Conservation (phyloP, 2,329 filamentous ascomycete species). For the Podosphaera aphanis region DNA sequence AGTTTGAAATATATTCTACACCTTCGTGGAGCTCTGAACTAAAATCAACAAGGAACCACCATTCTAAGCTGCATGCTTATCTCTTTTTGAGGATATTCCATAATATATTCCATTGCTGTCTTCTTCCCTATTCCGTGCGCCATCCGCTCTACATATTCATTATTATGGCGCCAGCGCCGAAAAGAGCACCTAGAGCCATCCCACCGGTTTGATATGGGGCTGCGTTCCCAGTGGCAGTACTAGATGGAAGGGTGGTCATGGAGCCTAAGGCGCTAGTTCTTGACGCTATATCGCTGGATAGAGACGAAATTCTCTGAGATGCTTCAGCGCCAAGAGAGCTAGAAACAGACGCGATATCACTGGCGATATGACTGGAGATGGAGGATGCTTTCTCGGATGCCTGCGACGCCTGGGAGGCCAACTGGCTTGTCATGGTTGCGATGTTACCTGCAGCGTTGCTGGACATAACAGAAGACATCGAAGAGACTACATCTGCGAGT, state of each 20-base stretch:
- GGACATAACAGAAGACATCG: no score
- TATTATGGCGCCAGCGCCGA: constrained; percentile 12
- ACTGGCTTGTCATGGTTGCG: no score
- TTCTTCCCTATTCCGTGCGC: no score
- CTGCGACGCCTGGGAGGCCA: background rate
- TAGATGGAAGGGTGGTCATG: background rate
- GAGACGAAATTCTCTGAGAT: background rate
- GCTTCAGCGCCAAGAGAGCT: background rate
- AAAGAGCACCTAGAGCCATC: constrained; percentile 12
- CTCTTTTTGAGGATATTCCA: no score
- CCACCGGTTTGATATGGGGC: constrained; percentile 11
- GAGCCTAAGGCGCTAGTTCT: background rate
- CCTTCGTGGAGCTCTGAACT: no score
- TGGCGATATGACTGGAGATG: background rate
- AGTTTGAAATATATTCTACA: no score
- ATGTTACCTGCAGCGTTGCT: no score
- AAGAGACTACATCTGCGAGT: background rate
- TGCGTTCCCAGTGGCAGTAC: background rate
- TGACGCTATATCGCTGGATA: background rate
- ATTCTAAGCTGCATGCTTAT: no score
- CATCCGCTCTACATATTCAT: constrained; percentile 12
- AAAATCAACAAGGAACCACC: no score
- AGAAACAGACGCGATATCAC: background rate
- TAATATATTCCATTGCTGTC: no score
- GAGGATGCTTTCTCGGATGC: no score